phyloP scores from a whole-genome alignment of 768 basidiomycete genomes.

The Xerocomellus intermedius region DNA sequence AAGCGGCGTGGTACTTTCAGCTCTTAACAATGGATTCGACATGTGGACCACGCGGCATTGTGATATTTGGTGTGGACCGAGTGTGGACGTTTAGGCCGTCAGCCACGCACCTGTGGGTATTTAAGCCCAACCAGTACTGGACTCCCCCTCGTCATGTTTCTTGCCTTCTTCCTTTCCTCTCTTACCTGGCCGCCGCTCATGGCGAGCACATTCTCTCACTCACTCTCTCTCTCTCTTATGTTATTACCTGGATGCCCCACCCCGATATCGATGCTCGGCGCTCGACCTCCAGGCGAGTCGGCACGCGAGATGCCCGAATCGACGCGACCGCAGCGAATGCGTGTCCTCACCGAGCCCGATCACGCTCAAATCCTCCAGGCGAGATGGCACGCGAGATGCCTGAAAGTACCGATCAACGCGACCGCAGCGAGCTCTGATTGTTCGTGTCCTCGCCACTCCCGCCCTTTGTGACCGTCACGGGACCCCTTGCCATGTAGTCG shows the following conservation, averaged over 20 bases:
- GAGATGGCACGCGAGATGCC: constrained; percentile 3
- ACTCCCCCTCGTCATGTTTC: background rate
- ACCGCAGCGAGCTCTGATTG: background rate
- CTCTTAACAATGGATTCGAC: background rate
- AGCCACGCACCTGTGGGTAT: constrained; percentile 11
- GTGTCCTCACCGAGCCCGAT: background rate
- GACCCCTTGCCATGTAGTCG: background rate
- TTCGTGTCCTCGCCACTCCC: background rate
- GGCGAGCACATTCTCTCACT: background rate
- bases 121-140: constrained; percentile 1
- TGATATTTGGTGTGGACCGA: background rate
- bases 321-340: background rate
- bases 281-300: background rate
- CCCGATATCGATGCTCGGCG: background rate
- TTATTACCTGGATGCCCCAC: background rate
- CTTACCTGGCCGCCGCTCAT: background rate
- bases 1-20: background rate
- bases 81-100: constrained; percentile 1
- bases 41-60: constrained; percentile 2
- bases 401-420: background rate
- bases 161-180: background rate
- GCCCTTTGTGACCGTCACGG: background rate
- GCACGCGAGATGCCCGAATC: constrained; percentile 2
- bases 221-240: background rate
- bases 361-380: background rate